Base-by-base conservation (phyloP, 176 grass and related monocot genomes). In the Avena atlantica region DNA sequence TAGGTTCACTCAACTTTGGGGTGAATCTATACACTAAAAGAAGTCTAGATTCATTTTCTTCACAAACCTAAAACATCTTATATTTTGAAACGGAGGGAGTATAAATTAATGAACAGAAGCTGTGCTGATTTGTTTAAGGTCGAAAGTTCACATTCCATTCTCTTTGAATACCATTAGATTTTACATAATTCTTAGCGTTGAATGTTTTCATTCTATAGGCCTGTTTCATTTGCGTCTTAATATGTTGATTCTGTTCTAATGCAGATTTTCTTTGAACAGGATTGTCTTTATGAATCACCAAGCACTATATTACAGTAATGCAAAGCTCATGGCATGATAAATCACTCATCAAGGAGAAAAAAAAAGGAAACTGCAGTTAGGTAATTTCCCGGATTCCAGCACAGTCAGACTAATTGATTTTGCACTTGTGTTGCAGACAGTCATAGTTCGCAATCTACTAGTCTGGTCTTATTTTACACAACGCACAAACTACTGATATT, bases 231-330 rank as follows among this genome's bases (percentile, higher is more conserved):
- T 37, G 10, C 71, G 79, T 11, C 66, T 62, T 60, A 50, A 70
- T 48, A 11, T 42, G 40, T 42, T 7, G 40, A 42, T 42, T 42
- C 5, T 83, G 6, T 70, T 83, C 6, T 88, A 47, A 36, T 50
- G 40, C 62, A 71, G 3, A 81, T 81, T 82, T 78, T 70, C 51
- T 16, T 62, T 59, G 17, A 37, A 61, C 71, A 70, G 15, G 63
- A 79, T 14, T 69, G 25, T 60, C 59, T 53, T 61, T 44, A 25
- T 84, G 45, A 29, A 14, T 62, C 55, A 14, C 70, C 40, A 84
- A 76, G 57, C 27, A 63, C 40, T 61, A 10, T 6, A 3, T 83
- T 49, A 62, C 27, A 24, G 4, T n/a, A 23, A 40, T 56, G 27
- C 11, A 70, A 25, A 53, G 3, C 27, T 56, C 10, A 8, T 55